Evolutionary conservation across 2,329 filamentous ascomycete species (phyloP).

Genomic region (Chaetomiaceae sp.): DNA sequence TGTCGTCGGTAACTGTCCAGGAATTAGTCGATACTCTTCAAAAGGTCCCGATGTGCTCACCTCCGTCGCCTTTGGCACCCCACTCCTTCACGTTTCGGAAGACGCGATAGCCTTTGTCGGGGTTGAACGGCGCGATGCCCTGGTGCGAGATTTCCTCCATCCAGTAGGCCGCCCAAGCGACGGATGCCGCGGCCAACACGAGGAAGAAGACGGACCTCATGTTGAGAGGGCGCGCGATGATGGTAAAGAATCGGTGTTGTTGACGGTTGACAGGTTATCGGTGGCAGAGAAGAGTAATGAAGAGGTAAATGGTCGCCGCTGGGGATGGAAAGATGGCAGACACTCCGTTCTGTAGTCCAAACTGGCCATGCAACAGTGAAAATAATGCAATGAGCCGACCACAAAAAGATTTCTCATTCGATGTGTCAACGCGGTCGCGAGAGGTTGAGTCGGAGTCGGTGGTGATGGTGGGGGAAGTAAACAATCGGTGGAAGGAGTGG

Average conservation of each 20-base stretch:
- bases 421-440: not conserved
- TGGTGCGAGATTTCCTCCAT: constrained; percentile 45
- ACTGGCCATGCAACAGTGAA: not conserved
- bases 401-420: not conserved
- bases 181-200: constrained; percentile 16
- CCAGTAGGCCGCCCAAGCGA: constrained; percentile 33
- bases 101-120: constrained; percentile 39
- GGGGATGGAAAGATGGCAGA: not conserved
- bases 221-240: not conserved
- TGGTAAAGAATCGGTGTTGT: not conserved
- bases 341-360: not conserved
- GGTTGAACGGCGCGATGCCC: constrained; percentile 44
- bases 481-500: too few relatives aligned
- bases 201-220: constrained; percentile 14
- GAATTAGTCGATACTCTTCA: not conserved
- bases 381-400: not conserved
- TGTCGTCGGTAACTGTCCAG: constrained; percentile 47
- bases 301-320: not conserved
- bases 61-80: constrained; percentile 38
- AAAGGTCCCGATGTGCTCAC: constrained; percentile 15
- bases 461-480: not conserved
- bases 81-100: constrained; percentile 47
- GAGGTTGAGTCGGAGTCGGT: not conserved
- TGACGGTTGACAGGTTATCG: not conserved
- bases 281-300: not conserved